Conservation (phyloP, 2,329 filamentous ascomycete genomes). For the Metarhizium rileyi region DNA sequence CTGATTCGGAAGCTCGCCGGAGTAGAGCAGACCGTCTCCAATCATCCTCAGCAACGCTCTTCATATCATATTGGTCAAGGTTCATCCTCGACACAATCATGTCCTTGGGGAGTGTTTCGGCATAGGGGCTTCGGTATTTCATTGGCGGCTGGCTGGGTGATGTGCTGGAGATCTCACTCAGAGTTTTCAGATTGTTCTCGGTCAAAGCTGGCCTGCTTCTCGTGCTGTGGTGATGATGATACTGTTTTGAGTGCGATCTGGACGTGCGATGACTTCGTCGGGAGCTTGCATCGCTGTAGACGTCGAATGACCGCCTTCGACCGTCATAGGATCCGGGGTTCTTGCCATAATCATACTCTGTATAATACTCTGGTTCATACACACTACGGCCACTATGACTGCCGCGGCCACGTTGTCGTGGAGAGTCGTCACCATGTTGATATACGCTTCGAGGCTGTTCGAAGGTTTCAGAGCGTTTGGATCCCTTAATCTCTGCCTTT, state of each 20-base stretch:
- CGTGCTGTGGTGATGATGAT: slow-evolving; percentile 21
- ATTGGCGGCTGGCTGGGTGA: slow-evolving; percentile 35
- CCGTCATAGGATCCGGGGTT: slow-evolving; percentile 24
- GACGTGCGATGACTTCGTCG: slow-evolving; percentile 31
- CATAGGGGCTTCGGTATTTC: slow-evolving; percentile 28
- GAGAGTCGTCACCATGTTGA: slow-evolving; percentile 3
- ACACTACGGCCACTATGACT: background rate
- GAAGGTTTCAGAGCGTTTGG: slow-evolving; percentile 53
- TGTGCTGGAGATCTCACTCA: slow-evolving; percentile 42
- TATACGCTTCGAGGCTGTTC: slow-evolving; percentile 21
- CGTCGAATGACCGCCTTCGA: slow-evolving; percentile 19
- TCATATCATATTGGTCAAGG: slow-evolving; percentile 18
- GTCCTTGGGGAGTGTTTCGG: slow-evolving; percentile 30
- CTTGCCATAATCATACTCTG: slow-evolving; percentile 20
- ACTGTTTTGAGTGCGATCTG: slow-evolving; percentile 21
- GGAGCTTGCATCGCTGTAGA: slow-evolving; percentile 29
- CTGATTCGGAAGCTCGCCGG: slow-evolving; percentile 29
- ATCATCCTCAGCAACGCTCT: slow-evolving; percentile 12
- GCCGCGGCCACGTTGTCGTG: slow-evolving; percentile 1
- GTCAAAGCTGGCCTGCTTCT: slow-evolving; percentile 35
- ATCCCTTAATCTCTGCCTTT: slow-evolving; percentile 67
- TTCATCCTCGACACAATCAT: slow-evolving; percentile 28
- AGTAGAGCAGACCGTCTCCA: slow-evolving; percentile 11
- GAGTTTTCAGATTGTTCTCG: slow-evolving; percentile 40
- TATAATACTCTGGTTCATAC: slow-evolving; percentile 17